Evolutionary conservation across 2,329 filamentous ascomycete genomes (phyloP), one percentile per base, ranked within the genome.

Genomic region (Neophaeococcomyces mojaviensis): DNA sequence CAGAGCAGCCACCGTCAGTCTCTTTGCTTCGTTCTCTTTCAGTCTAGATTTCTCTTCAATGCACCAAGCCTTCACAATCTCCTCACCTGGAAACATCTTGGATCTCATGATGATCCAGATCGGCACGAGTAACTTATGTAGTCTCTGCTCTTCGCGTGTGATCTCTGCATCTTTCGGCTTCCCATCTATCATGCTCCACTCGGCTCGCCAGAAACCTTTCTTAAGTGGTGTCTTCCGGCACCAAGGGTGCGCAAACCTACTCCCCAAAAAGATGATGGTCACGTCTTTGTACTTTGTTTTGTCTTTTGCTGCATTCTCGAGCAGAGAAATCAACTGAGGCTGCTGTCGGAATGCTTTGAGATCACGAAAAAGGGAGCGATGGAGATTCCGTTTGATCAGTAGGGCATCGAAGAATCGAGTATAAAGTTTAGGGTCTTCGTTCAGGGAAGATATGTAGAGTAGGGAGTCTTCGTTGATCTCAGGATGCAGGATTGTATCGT

Each of bases 81-180:
- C 51, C 19, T 49, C 36, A 2, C 36, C 48, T 4, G 53, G 53
- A 35, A 57, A 55, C 55, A 57, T 57, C 9, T 49, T 41, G 16
- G 49, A 46, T 20, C 49, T 47, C 36, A 57, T 55, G 2, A 50
- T 49, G 35, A 55, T 55, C 55, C 55, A 57, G 26, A 57, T 52
- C 4, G 55, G 55, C 19, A 57, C 55, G 13, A 57, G 52, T 24
- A 57, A 48, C n/a, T 49, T 50, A 41, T 57, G 53, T 19, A 57
- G 34, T 32, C 49, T 47, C n/a, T 54, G 47, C 37, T 55, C 52
- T 36, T 57, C 53, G 30, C 47, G 50, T 39, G 45, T 47, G 10
- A 47, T 46, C 36, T 50, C 47, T 9, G 40, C 36, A 33, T 33
- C 40, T 34, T 42, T 16, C 37, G 47, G 47, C 39, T 48, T 49